These are phyloP conservation scores for Alternaria sp. DNA, from an alignment of 2,329 filamentous ascomycete species.

Conservation along the genomic window DNA sequence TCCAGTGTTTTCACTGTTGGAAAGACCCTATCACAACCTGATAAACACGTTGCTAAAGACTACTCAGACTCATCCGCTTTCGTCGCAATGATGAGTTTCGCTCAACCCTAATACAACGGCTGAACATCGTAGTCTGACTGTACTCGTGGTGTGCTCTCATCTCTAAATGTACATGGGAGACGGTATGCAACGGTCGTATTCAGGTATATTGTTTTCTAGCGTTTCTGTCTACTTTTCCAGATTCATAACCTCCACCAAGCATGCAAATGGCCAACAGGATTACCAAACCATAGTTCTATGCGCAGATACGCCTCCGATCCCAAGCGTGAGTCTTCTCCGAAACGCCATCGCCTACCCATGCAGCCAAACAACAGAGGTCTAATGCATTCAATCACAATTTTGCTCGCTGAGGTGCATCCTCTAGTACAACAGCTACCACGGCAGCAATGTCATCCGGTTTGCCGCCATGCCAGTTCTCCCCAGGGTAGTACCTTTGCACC, in stretches of 20 bases:
- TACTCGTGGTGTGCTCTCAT: background rate
- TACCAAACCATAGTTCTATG: slow-evolving; percentile 16
- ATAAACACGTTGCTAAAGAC: background rate
- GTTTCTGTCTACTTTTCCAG: background rate
- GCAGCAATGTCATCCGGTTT: slow-evolving; percentile 97
- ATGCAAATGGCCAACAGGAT: slow-evolving; percentile 5
- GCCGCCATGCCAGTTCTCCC: slow-evolving; percentile 87
- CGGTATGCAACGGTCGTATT: background rate
- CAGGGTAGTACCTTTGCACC: slow-evolving; percentile 85
- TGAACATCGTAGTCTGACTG: background rate
- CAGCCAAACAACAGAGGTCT: slow-evolving; percentile 30
- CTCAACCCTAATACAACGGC: background rate
- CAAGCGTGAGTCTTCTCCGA: slow-evolving; percentile 16
- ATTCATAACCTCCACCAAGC: slow-evolving; percentile 3
- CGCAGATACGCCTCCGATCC: slow-evolving; percentile 22
- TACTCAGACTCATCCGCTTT: background rate
- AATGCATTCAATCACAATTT: slow-evolving; percentile 28
- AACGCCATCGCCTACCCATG: slow-evolving; percentile 42
- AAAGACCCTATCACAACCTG: background rate
- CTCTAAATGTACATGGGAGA: background rate
- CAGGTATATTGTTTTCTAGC: background rate
- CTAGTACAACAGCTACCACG: slow-evolving; percentile 67
- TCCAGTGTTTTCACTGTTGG: background rate
- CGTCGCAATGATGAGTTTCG: background rate
- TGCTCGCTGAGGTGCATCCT: slow-evolving; percentile 27